These are phyloP conservation scores for Aspergillus vadensis DNA, from an alignment of 2,329 filamentous ascomycete genomes.

Conservation along the genomic window DNA sequence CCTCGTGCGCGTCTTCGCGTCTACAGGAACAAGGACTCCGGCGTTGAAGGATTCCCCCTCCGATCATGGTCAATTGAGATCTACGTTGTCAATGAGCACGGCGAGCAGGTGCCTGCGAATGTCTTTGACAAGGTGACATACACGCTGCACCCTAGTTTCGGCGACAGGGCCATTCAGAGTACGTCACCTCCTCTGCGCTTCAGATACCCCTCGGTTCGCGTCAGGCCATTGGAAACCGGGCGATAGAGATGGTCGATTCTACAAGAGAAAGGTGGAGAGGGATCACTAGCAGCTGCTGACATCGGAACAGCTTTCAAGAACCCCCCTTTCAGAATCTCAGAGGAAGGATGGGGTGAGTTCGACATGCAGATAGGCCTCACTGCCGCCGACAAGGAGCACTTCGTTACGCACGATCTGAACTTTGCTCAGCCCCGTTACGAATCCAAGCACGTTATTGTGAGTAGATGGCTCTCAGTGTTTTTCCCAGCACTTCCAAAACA, in stretches of 20 bases:
- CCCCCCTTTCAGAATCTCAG: conserved; percentile 83
- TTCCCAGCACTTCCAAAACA: neutral
- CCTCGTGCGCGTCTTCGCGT: conserved; percentile 16
- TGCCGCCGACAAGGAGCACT: conserved; percentile 83
- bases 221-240: neutral
- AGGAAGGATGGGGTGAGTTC: conserved; percentile 98
- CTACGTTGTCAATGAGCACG: conserved; percentile 79
- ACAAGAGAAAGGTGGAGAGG: neutral
- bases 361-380: conserved; percentile 86
- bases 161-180: conserved; percentile 79
- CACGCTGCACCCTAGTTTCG: conserved; percentile 91
- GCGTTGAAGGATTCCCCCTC: conserved; percentile 86
- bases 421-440: conserved; percentile 83
- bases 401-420: conserved; percentile 85
- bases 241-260: neutral
- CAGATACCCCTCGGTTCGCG: neutral
- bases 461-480: conserved; percentile 21
- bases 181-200: conserved; percentile 41
- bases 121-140: conserved; percentile 93
- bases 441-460: conserved; percentile 71
- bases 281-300: conserved; percentile 9
- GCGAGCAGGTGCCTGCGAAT: conserved; percentile 77
- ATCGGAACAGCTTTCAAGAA: conserved; percentile 68
- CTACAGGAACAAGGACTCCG: conserved; percentile 73
- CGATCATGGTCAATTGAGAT: conserved; percentile 88